Base-by-base conservation (phyloP, 192 early-diverging fungal species). In the Lobosporangium transversale region DNA sequence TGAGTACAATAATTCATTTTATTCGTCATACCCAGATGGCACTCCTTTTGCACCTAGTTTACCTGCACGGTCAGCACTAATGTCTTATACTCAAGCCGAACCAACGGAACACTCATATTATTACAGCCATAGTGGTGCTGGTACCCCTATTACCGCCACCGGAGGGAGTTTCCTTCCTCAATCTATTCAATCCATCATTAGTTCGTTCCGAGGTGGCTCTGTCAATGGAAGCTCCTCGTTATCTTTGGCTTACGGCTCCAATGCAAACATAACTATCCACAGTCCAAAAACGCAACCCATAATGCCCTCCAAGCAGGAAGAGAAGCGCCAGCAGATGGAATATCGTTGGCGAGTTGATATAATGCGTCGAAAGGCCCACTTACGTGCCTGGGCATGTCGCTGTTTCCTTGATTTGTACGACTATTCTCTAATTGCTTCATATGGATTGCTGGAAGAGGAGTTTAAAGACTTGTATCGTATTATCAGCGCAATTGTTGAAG, bases 381-480 rank as follows among this genome's bases (percentile, higher is more conserved):
- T 75, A 4, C 62, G 71, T 1, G 55, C 51, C 2, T 75, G 71
- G 71, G 55, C 61, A 1, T 75, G 71, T 47, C 62, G 57, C 2
- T 8, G 52, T 0, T 75, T 75, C 18, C 31, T 62, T n/a, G 64
- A 53, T 14, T 21, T 75, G 35, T 75, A 75, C 29, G 50, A 75
- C 10, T 75, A 45, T 35, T 75, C 71, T 11, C 26, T 75, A 1
- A 43, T 14, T 9, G 52, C 37, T 20, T 23, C 49, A 17, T 18
- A 33, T 29, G 37, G 53, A 1, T 53, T 58, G 5, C 44, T 75
- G 1, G 57, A 66, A 21, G 33, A 50, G 20, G 71, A 75, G 8
- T 75, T 66, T 37, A 51, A 60, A 17, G 56, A 75, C 12, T 33
- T 75, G 26, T 61, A 75, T 14, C 48, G 71, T 11, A 75, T 75